A percentile compares a stretch with the other conserved stretches of the same genome.
These are phyloP conservation scores for Parietaria judaica DNA, from an alignment of 306 rosid genomes.

Conservation along the genomic window DNA sequence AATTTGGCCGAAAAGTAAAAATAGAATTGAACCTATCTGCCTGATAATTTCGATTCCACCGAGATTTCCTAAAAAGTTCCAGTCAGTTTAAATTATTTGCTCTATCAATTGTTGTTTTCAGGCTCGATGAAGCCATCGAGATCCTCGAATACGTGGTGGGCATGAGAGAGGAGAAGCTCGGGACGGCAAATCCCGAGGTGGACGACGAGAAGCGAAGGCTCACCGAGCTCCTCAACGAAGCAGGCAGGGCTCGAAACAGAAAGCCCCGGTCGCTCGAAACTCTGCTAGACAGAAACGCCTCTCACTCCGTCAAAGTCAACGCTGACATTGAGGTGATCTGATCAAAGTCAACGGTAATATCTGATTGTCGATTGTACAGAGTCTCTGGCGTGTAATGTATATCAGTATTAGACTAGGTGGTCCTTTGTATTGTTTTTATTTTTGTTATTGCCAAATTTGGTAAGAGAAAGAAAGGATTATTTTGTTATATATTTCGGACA, in stretches of 20 bases:
- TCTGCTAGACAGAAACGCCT: conserved; percentile 43
- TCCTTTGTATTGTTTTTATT: conserved; percentile 22
- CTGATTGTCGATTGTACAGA: conserved; percentile 20
- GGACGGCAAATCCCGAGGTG: conserved; percentile 76
- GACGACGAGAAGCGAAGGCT: conserved; percentile 74
- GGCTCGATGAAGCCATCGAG: conserved; percentile 78
- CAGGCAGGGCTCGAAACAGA: conserved; percentile 55
- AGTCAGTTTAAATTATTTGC: no score
- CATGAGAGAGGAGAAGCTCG: conserved; percentile 86
- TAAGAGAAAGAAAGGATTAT: conserved; percentile 5
- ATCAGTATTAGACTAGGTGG: conserved; percentile 19
- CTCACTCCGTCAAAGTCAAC: conserved; percentile 26
- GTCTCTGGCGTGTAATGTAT: conserved; percentile 16
- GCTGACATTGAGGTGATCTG: conserved; percentile 36
- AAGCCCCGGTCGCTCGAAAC: conserved; percentile 54
- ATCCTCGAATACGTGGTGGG: conserved; percentile 67
- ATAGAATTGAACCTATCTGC: no score
- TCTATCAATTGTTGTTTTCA: conserved; percentile 9
- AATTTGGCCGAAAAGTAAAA: no score
- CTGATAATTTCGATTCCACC: no score
- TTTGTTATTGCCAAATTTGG: conserved; percentile 18
- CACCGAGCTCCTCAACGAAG: conserved; percentile 66
- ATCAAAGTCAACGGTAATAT: conserved; percentile 7
- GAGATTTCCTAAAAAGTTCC: no score
- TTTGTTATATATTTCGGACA: conserved; percentile 13